Conservation (phyloP, 2,329 filamentous ascomycete genomes). For the Colletotrichum lini region DNA sequence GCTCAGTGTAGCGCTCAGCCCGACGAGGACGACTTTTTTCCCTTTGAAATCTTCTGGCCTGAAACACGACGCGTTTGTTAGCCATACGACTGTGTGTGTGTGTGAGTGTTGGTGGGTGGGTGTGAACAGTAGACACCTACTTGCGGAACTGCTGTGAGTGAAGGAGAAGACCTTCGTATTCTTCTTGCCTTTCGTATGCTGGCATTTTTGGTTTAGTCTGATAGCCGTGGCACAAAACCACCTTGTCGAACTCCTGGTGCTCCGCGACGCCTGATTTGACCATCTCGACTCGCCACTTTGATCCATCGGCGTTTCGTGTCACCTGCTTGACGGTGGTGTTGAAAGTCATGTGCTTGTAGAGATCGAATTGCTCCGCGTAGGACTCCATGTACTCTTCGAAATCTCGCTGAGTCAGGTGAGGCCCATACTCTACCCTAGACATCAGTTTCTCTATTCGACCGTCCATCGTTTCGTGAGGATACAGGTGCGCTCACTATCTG, state of each 20-base stretch:
- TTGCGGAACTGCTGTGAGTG: conserved; percentile 56
- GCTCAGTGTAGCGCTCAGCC: conserved; percentile 56
- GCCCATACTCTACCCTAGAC: conserved; percentile 46
- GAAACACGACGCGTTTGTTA: not conserved
- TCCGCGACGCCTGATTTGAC: conserved; percentile 45
- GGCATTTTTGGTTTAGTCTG: conserved; percentile 55
- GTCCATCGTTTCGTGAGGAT: not conserved
- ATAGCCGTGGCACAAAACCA: conserved; percentile 53
- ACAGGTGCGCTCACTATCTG: conserved; percentile 52
- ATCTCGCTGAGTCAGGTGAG: conserved; percentile 45
- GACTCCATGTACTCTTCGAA: conserved; percentile 57
- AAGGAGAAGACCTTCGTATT: conserved; percentile 56
- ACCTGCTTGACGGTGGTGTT: conserved; percentile 50
- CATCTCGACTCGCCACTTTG: conserved; percentile 52
- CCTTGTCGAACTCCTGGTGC: conserved; percentile 54
- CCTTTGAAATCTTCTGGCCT: conserved; percentile 54
- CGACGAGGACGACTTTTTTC: conserved; percentile 60
- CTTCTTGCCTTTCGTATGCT: conserved; percentile 51
- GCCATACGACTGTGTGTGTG: conserved; percentile 21
- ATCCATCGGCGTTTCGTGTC: conserved; percentile 46
- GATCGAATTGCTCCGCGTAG: conserved; percentile 57
- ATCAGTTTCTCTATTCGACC: not conserved
- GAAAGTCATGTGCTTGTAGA: conserved; percentile 53
- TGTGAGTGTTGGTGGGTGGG: not conserved
- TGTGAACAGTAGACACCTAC: conserved; percentile 42